phyloP scores from a whole-genome alignment of 805 yeast species.

The Starmerella geochares region DNA sequence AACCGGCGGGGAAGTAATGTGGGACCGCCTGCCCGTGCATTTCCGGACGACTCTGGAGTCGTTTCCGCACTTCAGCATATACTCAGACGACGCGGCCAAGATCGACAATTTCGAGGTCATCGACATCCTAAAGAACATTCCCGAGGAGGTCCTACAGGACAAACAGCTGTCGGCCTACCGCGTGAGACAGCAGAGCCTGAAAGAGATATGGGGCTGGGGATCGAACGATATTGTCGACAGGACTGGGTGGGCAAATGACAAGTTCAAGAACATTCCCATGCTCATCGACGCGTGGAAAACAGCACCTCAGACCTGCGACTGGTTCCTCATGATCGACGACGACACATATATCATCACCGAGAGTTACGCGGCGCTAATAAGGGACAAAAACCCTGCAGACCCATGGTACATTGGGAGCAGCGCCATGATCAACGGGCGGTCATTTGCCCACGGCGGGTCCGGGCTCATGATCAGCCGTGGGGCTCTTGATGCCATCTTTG shows the following conservation, averaged over 20 bases:
- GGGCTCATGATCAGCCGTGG: constrained; percentile 32
- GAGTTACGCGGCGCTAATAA: constrained; percentile 26
- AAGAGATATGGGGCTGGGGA: constrained; percentile 23
- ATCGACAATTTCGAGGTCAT: constrained; percentile 30
- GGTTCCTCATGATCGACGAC: constrained; percentile 34
- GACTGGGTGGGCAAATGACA: constrained; percentile 12
- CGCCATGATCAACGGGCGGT: constrained; percentile 14
- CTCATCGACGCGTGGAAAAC: constrained; percentile 29
- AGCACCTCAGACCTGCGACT: constrained; percentile 27
- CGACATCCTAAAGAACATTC: constrained; percentile 28
- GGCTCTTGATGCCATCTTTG: constrained; percentile 25
- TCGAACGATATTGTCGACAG: neutral
- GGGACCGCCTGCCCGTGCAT: constrained; percentile 30
- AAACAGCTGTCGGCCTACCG: constrained; percentile 25
- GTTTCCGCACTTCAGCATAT: constrained; percentile 30
- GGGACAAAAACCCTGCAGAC: constrained; percentile 24
- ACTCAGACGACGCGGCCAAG: constrained; percentile 30
- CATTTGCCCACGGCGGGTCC: constrained; percentile 34
- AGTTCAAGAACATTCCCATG: constrained; percentile 8
- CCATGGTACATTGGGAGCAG: constrained; percentile 6
- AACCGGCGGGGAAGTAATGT: constrained; percentile 5
- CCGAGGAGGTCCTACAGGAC: constrained; percentile 18
- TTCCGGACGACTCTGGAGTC: constrained; percentile 30
- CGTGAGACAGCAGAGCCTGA: constrained; percentile 23
- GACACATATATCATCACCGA: constrained; percentile 30